Conservation (phyloP, 2,329 filamentous ascomycete genomes). For the Aureobasidium uvarum region DNA sequence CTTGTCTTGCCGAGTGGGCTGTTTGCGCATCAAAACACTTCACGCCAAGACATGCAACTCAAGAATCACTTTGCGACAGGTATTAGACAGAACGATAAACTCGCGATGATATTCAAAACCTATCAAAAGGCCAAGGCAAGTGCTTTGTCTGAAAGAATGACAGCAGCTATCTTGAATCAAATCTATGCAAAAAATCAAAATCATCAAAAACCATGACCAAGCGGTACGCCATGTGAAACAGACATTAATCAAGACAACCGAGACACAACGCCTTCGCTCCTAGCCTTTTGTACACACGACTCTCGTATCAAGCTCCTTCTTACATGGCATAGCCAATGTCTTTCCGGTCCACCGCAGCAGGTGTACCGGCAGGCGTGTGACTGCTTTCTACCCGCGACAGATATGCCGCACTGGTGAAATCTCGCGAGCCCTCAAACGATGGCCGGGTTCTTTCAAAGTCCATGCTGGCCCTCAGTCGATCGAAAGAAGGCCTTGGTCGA, state of each 20-base stretch:
- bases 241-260: conserved; percentile 25
- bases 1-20: conserved; percentile 6
- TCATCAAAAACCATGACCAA: conserved; percentile 18
- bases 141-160: conserved; percentile 23
- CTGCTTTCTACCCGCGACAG: conserved; percentile 71
- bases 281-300: conserved; percentile 18
- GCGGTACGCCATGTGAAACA: conserved; percentile 9
- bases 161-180: conserved; percentile 12
- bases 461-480: conserved; percentile 81
- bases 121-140: conserved; percentile 12
- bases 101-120: conserved; percentile 22
- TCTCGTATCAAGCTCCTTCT: background rate
- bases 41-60: conserved; percentile 12
- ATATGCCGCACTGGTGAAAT: conserved; percentile 88
- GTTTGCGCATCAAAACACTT: conserved; percentile 21
- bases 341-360: conserved; percentile 9
- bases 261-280: background rate
- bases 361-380: conserved; percentile 26
- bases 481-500: conserved; percentile 76
- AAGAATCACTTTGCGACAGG: background rate
- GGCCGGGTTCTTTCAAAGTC: conserved; percentile 71
- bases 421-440: conserved; percentile 75
- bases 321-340: conserved; percentile 24
- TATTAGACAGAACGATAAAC: background rate
- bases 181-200: conserved; percentile 25